Conservation (phyloP, 148 eudicot genomes). For the Rhododendron mucronatum region DNA sequence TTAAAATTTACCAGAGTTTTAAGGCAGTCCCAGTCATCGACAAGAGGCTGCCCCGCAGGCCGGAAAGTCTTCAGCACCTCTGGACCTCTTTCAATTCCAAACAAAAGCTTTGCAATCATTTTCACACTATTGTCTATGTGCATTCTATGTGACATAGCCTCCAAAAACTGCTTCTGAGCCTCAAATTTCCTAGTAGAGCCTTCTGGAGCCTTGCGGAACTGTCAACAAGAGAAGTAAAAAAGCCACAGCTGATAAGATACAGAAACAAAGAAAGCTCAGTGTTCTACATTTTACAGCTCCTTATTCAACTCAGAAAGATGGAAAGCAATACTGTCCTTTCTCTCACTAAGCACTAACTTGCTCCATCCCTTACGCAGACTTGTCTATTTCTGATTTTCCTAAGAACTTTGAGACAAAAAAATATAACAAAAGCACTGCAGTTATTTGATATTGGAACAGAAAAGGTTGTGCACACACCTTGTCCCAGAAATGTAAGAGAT, state of each 20-base stretch:
- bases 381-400: background rate
- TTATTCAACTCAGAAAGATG: background rate
- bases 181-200: slow-evolving; percentile 66
- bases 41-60: slow-evolving; percentile 76
- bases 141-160: slow-evolving; percentile 89
- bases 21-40: slow-evolving; percentile 90
- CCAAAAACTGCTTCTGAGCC: slow-evolving; percentile 71
- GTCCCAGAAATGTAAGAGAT: slow-evolving; percentile 91
- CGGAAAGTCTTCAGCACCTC: slow-evolving; percentile 54
- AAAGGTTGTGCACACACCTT: slow-evolving; percentile 47
- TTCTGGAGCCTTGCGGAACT: slow-evolving; percentile 91
- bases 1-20: slow-evolving; percentile 54
- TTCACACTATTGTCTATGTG: slow-evolving; percentile 72
- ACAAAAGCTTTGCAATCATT: slow-evolving; percentile 80
- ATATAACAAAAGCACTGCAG: too few species aligned
- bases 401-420: background rate
- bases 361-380: too few species aligned
- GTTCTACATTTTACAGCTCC: background rate
- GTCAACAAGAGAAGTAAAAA: slow-evolving; percentile 10
- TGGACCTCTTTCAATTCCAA: slow-evolving; percentile 69
- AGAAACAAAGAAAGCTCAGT: background rate
- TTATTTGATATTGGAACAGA: too few species aligned
- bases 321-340: too few species aligned
- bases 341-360: too few species aligned
- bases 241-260: background rate